Base-by-base conservation (phyloP, 2,329 filamentous ascomycete species). In the Westerdykella sp. region DNA sequence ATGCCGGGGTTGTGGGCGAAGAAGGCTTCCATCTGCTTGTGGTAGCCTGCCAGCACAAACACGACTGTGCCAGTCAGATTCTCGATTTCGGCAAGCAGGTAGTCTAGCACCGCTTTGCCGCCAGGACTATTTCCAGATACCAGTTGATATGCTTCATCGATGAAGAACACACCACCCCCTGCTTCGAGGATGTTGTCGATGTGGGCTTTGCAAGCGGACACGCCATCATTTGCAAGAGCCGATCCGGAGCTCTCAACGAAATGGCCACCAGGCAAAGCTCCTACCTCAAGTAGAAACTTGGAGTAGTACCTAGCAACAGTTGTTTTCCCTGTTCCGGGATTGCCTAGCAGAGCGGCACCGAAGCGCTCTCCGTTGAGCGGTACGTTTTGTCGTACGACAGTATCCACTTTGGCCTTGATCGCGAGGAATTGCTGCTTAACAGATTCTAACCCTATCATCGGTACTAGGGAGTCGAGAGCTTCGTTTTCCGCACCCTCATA, bases 121-220 rank as follows among this genome's bases (percentile, higher is more conserved):
- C 77, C 77, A 2, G 59, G 54, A 16, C 68, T 83, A 43, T 78
- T 77, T 0, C 76, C 76, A 1, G 77, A 78, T 0, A 79, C 74
- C 0, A 91, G 70, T 49, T 90, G 85, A 54, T 91, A 89, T 0
- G 85, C 84, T 60, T 91, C 85, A 46, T 91, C 86, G 16, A 91
- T 83, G 56, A 91, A 90, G 1, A 87, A 55, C 0, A 81, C 81
- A 0, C 86, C 86, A 0, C 85, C 85, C 0, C 78, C 80, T 0
- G 64, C 50, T 22, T 80, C 69, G 4, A 79, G 60, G 0, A 90
- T 71, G 0, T 69, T 52, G 2, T 83, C 71, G 5, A 86, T 66
- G 0, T 81, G 62, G 11, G 73, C 72, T 54, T 84, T 73, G 48
- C 75, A 79, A 0, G 73, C 78, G 0, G 67, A 42, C 0, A 87